These are phyloP conservation scores for Copromyces sp. DNA, from an alignment of 495 filamentous ascomycete genomes.

Conservation along the genomic window DNA sequence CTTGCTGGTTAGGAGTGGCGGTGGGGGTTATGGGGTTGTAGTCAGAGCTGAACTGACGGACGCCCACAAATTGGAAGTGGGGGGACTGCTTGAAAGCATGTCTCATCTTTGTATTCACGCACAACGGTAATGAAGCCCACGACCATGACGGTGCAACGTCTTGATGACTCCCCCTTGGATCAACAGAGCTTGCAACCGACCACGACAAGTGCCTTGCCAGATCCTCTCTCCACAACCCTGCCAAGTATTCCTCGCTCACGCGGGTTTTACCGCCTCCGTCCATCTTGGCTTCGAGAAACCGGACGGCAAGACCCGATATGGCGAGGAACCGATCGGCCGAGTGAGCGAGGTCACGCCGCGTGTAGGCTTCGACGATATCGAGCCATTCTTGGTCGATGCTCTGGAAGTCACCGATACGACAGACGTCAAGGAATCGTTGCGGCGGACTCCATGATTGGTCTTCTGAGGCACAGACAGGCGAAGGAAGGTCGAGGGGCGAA, in stretches of 20 bases:
- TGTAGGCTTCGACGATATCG: slow-evolving; percentile 24
- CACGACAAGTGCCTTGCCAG: slow-evolving; percentile 22
- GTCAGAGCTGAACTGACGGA: not conserved
- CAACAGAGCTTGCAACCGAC: slow-evolving; percentile 14
- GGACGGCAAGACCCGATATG: slow-evolving; percentile 23
- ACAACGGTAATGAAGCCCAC: slow-evolving; percentile 20
- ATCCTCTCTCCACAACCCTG: slow-evolving; percentile 21
- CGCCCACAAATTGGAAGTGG: slow-evolving; percentile 16
- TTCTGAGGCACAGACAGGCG: not conserved
- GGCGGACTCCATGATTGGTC: slow-evolving; percentile 11
- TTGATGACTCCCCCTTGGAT: slow-evolving; percentile 10
- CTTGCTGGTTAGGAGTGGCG: not conserved
- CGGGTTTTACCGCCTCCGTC: slow-evolving; percentile 5
- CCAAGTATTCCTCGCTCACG: slow-evolving; percentile 19
- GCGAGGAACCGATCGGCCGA: slow-evolving; percentile 21
- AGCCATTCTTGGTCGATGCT: slow-evolving; percentile 24
- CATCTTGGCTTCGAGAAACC: slow-evolving; percentile 21
- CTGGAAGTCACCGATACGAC: slow-evolving; percentile 14
- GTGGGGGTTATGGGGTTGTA: not conserved
- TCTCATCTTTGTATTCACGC: slow-evolving; percentile 13
- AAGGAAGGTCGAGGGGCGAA: slow-evolving; percentile 1
- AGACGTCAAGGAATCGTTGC: slow-evolving; percentile 19
- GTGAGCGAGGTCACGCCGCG: slow-evolving; percentile 19
- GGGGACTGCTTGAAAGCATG: slow-evolving; percentile 10
- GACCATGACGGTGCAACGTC: slow-evolving; percentile 24